Percentiles rank a stretch among this genome's conserved stretches.
phyloP scores from a whole-genome alignment of 768 basidiomycete genomes.

The Steccherinum ochraceum region DNA sequence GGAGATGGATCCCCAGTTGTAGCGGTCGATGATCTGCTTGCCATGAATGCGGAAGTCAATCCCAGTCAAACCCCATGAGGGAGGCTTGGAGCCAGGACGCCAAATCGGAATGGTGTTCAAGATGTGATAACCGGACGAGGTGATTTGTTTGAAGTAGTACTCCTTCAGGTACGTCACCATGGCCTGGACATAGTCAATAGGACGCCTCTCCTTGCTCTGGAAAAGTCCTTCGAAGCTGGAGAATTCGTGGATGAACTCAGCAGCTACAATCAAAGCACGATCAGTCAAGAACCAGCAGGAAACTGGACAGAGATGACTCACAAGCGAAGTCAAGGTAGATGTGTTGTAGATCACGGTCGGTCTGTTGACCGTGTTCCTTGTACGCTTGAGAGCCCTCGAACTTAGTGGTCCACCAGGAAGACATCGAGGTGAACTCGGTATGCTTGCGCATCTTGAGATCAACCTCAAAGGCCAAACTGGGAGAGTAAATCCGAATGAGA shows the following conservation, averaged over 20 bases:
- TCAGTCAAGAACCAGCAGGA: background rate
- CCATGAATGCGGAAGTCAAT: constrained; percentile 15
- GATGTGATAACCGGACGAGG: constrained; percentile 14
- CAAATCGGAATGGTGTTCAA: constrained; percentile 20
- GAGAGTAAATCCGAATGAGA: constrained; percentile 8
- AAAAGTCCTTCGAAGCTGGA: constrained; percentile 17
- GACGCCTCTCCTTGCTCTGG: constrained; percentile 8
- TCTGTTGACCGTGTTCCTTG: constrained; percentile 8
- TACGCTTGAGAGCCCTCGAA: constrained; percentile 7
- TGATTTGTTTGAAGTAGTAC: constrained; percentile 16
- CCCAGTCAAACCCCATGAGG: constrained; percentile 10
- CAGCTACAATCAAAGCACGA: constrained; percentile 8
- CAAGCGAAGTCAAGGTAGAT: constrained; percentile 17
- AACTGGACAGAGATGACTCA: constrained; percentile 8
- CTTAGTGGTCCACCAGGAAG: background rate
- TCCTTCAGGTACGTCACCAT: constrained; percentile 15
- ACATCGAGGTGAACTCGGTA: background rate
- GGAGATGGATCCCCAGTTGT: constrained; percentile 2
- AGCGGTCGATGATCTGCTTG: constrained; percentile 5
- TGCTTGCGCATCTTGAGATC: constrained; percentile 14
- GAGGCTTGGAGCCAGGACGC: background rate
- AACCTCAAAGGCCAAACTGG: constrained; percentile 21
- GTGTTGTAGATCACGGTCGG: constrained; percentile 15
- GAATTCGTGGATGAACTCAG: constrained; percentile 17
- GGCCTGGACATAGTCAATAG: constrained; percentile 15